phyloP scores from a whole-genome alignment of 257 asterid species.

The Nemophila menziesii region DNA sequence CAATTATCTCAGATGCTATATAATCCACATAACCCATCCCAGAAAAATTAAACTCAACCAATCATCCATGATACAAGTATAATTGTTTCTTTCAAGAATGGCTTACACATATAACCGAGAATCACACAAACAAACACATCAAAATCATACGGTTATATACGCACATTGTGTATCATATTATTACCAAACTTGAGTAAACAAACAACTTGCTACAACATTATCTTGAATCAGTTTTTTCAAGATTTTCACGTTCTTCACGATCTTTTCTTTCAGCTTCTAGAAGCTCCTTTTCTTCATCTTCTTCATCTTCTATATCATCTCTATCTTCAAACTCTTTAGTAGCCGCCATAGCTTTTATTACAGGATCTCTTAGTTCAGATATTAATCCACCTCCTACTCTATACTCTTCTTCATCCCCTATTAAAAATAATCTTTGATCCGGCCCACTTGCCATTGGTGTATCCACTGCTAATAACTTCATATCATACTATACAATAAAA shows the following conservation, averaged over 20 bases:
- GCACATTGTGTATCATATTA: not conserved
- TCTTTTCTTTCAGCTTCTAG: constrained; percentile 64
- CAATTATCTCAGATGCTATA: too few species aligned
- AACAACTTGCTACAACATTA: not conserved
- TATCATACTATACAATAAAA: constrained; percentile 51
- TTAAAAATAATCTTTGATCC: constrained; percentile 77
- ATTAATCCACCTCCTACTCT: constrained; percentile 81
- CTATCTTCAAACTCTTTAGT: constrained; percentile 87
- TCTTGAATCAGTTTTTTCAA: constrained; percentile 30
- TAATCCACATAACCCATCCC: not conserved
- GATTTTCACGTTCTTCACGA: constrained; percentile 58
- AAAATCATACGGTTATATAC: not conserved
- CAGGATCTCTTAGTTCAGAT: constrained; percentile 92
- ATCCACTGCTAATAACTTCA: constrained; percentile 90
- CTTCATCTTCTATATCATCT: constrained; percentile 71
- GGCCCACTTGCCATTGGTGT: constrained; percentile 73
- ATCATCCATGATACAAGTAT: not conserved
- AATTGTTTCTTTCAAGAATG: not conserved
- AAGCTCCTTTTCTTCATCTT: constrained; percentile 66
- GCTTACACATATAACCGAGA: not conserved
- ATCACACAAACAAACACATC: not conserved
- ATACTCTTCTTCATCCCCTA: constrained; percentile 93
- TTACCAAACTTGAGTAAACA: not conserved
- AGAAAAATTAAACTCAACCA: not conserved
- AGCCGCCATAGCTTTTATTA: constrained; percentile 90